Base-by-base conservation (phyloP, 2,329 filamentous ascomycete species). In the Aspergillus japonicus region DNA sequence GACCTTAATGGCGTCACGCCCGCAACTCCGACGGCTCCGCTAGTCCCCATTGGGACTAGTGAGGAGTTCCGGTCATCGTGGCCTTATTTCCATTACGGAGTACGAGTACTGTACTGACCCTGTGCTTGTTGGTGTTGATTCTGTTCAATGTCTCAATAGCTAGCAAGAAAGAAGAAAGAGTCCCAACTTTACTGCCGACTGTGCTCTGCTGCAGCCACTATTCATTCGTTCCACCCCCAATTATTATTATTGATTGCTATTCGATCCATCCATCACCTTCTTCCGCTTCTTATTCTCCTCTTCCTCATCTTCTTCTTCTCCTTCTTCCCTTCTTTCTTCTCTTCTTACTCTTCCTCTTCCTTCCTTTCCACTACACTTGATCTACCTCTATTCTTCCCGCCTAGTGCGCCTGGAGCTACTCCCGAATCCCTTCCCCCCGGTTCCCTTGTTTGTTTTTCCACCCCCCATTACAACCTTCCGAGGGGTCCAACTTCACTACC, bases 51-150 rank as follows among this genome's bases (percentile, higher is more conserved):
- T 3, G 8, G 66, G 69, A 59, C 64, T 72, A 72, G 68, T 57
- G 66, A 39, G 47, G 47, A 66, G 71, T 75, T 76, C 66, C 70
- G 72, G 73, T 66, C 66, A 76, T 75, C 73, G 74, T 77, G 75
- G 72, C 75, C 74, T 77, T 35, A 73, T n/a, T 44, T 29, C 26
- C 26, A 29, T 29, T 29, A 29, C 26, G 26, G 26, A 29, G 26
- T 26, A 21, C 21, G n/a, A n/a, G n/a, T n/a, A n/a, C n/a, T n/a
- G 21, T 21, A 26, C 26, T 8, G 26, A 29, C 26, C 7, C 26
- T 29, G 26, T 29, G 26, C 26, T 44, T 19, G 14, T 44, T 8
- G 6, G 74, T 72, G 69, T 68, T 64, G 57, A 48, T 49, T 56
- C 12, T 5, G 33, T 35, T 16, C 33, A 35, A 16, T 35, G 14